Base-by-base conservation (phyloP, 2,329 filamentous ascomycete species). In the Penicillium italicum region DNA sequence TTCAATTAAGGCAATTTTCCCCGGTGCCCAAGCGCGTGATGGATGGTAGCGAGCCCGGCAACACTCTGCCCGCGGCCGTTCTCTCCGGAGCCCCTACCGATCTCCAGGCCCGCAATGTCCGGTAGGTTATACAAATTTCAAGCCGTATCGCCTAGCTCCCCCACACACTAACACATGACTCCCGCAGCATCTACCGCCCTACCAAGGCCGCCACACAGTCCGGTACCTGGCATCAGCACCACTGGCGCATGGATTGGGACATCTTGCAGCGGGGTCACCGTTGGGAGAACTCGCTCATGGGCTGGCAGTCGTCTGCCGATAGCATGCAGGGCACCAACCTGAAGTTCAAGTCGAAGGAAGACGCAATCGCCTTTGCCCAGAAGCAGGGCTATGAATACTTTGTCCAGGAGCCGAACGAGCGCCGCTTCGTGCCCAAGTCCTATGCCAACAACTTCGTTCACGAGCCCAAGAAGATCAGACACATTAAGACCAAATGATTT, bases 341-440 rank as follows among this genome's bases (percentile, higher is more conserved):
- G 68, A 87, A 87, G 75, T 99, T 99, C 83, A 89, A 89, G 76
- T 83, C 81, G 67, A 97, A 96, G 81, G 91, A 97, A 73, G 93
- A 96, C 66, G 94, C 94, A 62, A 93, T 99, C 69, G 80, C 82
- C 56, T 99, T 99, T 71, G 94, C 95, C 24, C 89, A 97, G 79
- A 99, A 97, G 83, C 94, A 99, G 76, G 94, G 95, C 34, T 99
- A 99, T 73, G 93, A 99, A 74, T 99, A 96, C 77, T 97, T 94
- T 74, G 92, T 99, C 24, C 94, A 97, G 80, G 94, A 97, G 78
- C 93, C 94, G 34, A 95, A 97, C 70, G 85, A 85, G 76, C 86
- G 94, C 71, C 89, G 87, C 70, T 87, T 97, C 67, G 79, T 85
- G 16, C 90, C 91, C 58, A 99, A 99, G 85, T 89, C 90, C 11